Evolutionary conservation across 768 basidiomycete genomes (phyloP).

Genomic region (Hemileccinum rubropunctum): DNA sequence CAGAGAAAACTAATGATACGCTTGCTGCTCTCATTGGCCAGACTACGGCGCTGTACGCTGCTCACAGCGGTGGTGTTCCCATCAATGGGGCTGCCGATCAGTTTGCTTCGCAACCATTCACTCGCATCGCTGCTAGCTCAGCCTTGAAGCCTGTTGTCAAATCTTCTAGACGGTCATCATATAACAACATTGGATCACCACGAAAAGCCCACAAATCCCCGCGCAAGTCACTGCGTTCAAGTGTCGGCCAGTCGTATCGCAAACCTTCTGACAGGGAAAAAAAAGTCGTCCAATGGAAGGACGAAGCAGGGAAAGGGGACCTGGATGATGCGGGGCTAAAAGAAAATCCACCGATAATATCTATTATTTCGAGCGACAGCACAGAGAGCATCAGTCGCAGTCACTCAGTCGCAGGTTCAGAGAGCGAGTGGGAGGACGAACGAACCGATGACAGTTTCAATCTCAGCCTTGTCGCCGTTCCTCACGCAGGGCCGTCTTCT

Average conservation of each 20-base stretch:
- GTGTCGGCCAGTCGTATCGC: constrained; percentile 57
- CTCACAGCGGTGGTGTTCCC: constrained; percentile 32
- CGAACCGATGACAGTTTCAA: constrained; percentile 77
- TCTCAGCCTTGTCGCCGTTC: constrained; percentile 45
- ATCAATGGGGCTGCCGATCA: constrained; percentile 55
- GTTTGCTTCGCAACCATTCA: constrained; percentile 38
- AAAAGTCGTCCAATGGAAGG: constrained; percentile 85
- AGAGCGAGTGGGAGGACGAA: constrained; percentile 91
- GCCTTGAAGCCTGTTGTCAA: constrained; percentile 42
- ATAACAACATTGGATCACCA: constrained; percentile 42
- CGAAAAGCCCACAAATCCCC: constrained; percentile 57
- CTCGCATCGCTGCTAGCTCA: constrained; percentile 48
- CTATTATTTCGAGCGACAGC: constrained; percentile 38
- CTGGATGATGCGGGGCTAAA: constrained; percentile 59
- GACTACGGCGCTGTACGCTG: constrained; percentile 58
- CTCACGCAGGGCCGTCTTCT: constrained; percentile 25
- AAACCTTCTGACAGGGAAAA: constrained; percentile 64
- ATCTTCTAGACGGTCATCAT: constrained; percentile 44
- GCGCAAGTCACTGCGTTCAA: constrained; percentile 70
- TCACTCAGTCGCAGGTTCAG: constrained; percentile 59
- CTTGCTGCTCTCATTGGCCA: constrained; percentile 68
- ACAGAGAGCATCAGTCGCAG: constrained; percentile 28
- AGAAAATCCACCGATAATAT: constrained; percentile 14
- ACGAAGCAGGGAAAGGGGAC: constrained; percentile 81
- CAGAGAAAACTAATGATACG: constrained; percentile 65